Evolutionary conservation across 2,329 filamentous ascomycete species (phyloP).

Genomic region (Neofusicoccum sp.): DNA sequence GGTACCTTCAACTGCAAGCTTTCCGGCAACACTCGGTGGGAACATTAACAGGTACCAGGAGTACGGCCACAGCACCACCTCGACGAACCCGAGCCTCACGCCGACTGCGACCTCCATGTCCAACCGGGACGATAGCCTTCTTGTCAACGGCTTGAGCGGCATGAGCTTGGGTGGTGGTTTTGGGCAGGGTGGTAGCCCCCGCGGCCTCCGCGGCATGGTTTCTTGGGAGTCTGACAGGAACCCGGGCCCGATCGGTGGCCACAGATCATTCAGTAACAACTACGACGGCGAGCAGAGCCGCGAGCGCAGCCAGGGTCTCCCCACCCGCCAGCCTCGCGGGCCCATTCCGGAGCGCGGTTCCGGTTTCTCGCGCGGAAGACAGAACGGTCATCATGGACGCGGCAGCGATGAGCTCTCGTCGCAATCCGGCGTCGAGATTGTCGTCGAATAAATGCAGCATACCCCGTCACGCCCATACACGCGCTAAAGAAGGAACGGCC

Average conservation of each 20-base stretch:
- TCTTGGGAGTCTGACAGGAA: constrained; percentile 58
- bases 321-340: constrained; percentile 61
- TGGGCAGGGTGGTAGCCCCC: constrained; percentile 54
- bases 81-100: constrained; percentile 66
- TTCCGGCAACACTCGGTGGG: constrained; percentile 65
- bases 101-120: constrained; percentile 53
- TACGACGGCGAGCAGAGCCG: constrained; percentile 55
- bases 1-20: constrained; percentile 84
- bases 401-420: constrained; percentile 63
- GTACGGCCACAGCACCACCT: constrained; percentile 55
- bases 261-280: constrained; percentile 59
- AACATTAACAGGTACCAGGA: constrained; percentile 61
- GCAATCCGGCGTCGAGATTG: constrained; percentile 61
- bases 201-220: constrained; percentile 59
- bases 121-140: constrained; percentile 56
- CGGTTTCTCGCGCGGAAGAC: constrained; percentile 55
- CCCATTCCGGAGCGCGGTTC: constrained; percentile 60
- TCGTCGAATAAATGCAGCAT: constrained; percentile 50
- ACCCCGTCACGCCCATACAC: constrained; percentile 17
- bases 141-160: constrained; percentile 63
- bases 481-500: constrained; percentile 18
- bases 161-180: constrained; percentile 57
- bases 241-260: constrained; percentile 63
- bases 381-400: constrained; percentile 61
- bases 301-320: constrained; percentile 47